Evolutionary conservation across 768 basidiomycete species (phyloP).

Genomic region (Hericium erinaceus): DNA sequence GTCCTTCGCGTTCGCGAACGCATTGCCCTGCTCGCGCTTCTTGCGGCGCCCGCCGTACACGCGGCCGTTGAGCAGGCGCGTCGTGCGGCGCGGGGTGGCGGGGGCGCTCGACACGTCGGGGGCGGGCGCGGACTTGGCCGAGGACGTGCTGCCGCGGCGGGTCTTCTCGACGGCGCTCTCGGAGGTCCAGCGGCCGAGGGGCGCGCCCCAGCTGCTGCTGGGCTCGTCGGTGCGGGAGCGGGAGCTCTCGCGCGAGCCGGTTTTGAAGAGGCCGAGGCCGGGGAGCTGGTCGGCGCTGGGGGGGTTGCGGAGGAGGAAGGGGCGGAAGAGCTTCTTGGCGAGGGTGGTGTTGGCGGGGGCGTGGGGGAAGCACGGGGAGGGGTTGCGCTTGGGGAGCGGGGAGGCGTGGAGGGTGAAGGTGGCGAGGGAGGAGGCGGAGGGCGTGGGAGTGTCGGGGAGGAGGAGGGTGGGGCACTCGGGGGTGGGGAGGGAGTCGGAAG

Average conservation of each 20-base stretch:
- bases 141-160: neutral
- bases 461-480: neutral
- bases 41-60: slow-evolving; percentile 48
- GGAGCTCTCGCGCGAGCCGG: slow-evolving; percentile 51
- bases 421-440: slow-evolving; percentile 2
- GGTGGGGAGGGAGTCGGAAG: slow-evolving; percentile 1
- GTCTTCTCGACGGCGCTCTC: neutral
- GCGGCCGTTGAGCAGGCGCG: slow-evolving; percentile 71
- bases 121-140: neutral
- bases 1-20: slow-evolving; percentile 42
- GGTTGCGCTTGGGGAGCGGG: neutral
- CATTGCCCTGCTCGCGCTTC: slow-evolving; percentile 17
- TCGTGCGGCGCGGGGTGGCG: neutral
- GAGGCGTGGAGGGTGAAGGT: neutral
- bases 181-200: slow-evolving; percentile 5
- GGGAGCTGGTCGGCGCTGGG: slow-evolving; percentile 1
- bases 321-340: slow-evolving; percentile 8
- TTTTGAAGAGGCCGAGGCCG: slow-evolving; percentile 17
- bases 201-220: neutral
- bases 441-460: slow-evolving; percentile 1
- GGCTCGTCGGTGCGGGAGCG: slow-evolving; percentile 31
- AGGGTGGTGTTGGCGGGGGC: neutral
- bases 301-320: slow-evolving; percentile 12
- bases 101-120: neutral
- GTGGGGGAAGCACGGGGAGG: neutral